Percentiles rank a stretch among this genome's conserved stretches.
Evolutionary conservation across 2,329 filamentous ascomycete genomes (phyloP).

Genomic region (Trichoderma lentiforme): DNA sequence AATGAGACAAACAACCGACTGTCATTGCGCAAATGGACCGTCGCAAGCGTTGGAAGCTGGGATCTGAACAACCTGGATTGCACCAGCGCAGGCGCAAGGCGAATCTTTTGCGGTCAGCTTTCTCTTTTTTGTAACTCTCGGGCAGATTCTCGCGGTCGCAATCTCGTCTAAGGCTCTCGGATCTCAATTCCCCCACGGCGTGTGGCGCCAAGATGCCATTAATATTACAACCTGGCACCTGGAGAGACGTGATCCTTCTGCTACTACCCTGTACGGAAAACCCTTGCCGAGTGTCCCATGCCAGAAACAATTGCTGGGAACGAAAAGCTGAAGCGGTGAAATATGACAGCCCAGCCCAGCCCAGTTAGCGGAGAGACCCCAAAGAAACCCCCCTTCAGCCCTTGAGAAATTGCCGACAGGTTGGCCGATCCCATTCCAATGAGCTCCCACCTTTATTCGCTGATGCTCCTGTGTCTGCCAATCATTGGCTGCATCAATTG

Average conservation of each 20-base stretch:
- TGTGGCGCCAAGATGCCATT: slow-evolving; percentile 14
- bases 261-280: background rate
- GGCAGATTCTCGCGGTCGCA: background rate
- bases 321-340: slow-evolving; percentile 3
- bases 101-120: background rate
- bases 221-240: background rate
- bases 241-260: background rate
- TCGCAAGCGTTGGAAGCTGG: background rate
- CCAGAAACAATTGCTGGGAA: background rate
- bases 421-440: background rate
- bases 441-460: background rate
- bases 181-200: slow-evolving; percentile 5
- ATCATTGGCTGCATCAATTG: background rate
- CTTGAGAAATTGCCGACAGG: slow-evolving; percentile 2
- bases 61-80: background rate
- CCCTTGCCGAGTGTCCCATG: background rate
- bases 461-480: background rate
- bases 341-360: background rate
- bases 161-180: background rate
- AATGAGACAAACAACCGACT: background rate
- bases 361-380: background rate
- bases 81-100: background rate
- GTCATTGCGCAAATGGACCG: background rate
- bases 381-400: background rate
- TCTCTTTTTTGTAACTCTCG: background rate